phyloP scores from a whole-genome alignment of 495 filamentous ascomycete species.

The Lasiosphaeriaceae sp. region DNA sequence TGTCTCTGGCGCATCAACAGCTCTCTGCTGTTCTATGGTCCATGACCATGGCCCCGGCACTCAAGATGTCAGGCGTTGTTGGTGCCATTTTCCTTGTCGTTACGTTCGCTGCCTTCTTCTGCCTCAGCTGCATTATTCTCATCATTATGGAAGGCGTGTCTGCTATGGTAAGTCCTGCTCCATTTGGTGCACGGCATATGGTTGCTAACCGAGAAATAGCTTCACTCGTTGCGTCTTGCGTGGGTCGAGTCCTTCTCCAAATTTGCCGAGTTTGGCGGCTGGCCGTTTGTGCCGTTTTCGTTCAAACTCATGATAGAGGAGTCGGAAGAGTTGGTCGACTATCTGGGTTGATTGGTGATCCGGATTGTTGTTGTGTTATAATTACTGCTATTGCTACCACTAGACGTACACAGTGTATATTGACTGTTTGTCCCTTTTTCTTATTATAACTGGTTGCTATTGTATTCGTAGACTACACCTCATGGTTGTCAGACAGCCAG shows the following conservation, averaged over 20 bases:
- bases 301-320: conserved; percentile 87
- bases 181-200: background rate
- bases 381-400: too few species aligned
- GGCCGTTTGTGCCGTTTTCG: conserved; percentile 88
- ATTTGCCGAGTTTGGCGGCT: conserved; percentile 93
- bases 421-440: too few species aligned
- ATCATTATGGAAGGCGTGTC: conserved; percentile 53
- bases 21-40: conserved; percentile 93
- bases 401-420: too few species aligned
- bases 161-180: conserved; percentile 40
- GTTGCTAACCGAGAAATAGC: conserved; percentile 21
- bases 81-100: conserved; percentile 77
- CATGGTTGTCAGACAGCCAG: too few species aligned
- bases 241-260: conserved; percentile 99
- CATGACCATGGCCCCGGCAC: conserved; percentile 83
- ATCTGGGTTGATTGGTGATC: background rate
- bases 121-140: conserved; percentile 72
- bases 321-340: conserved; percentile 45
- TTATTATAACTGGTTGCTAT: too few species aligned
- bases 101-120: conserved; percentile 84
- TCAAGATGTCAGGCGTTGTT: conserved; percentile 58
- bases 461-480: too few species aligned
- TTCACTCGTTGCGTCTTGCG: conserved; percentile 91
- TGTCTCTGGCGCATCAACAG: conserved; percentile 96
- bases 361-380: too few species aligned